Evolutionary conservation across 192 early-diverging fungal species (phyloP).

Genomic region (Backusella liffmaniae): DNA sequence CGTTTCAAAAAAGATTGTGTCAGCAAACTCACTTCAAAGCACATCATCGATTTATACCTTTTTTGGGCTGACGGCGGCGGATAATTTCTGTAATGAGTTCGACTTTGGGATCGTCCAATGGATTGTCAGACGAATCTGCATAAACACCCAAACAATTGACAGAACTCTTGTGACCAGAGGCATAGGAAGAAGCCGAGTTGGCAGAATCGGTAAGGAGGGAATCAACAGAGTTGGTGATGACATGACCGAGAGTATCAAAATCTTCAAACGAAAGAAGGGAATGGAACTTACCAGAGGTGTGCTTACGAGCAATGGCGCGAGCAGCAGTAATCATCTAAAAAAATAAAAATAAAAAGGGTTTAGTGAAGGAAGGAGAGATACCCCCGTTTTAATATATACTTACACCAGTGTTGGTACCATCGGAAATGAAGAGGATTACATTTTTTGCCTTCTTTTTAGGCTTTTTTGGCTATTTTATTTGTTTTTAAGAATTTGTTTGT

Average conservation of each 20-base stretch:
- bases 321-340: slow-evolving; percentile 58
- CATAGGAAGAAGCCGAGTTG: slow-evolving; percentile 66
- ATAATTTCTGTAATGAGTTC: slow-evolving; percentile 59
- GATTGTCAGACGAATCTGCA: slow-evolving; percentile 53
- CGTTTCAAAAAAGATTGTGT: neutral
- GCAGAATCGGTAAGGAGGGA: slow-evolving; percentile 67
- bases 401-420: slow-evolving; percentile 56
- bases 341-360: slow-evolving; percentile 8
- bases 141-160: slow-evolving; percentile 61
- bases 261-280: slow-evolving; percentile 41
- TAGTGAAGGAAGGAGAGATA: neutral
- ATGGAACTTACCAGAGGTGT: slow-evolving; percentile 59
- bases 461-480: slow-evolving; percentile 11
- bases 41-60: slow-evolving; percentile 21
- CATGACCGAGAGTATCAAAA: slow-evolving; percentile 51
- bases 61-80: slow-evolving; percentile 56
- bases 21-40: neutral
- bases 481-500: neutral
- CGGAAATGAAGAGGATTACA: slow-evolving; percentile 62
- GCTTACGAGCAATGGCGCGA: slow-evolving; percentile 52
- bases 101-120: slow-evolving; percentile 64
- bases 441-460: slow-evolving; percentile 60
- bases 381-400: neutral
- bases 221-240: slow-evolving; percentile 64
- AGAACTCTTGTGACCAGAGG: slow-evolving; percentile 58